Evolutionary conservation across 169 alveolate species (phyloP).

Genomic region (Plasmodium adleri): DNA sequence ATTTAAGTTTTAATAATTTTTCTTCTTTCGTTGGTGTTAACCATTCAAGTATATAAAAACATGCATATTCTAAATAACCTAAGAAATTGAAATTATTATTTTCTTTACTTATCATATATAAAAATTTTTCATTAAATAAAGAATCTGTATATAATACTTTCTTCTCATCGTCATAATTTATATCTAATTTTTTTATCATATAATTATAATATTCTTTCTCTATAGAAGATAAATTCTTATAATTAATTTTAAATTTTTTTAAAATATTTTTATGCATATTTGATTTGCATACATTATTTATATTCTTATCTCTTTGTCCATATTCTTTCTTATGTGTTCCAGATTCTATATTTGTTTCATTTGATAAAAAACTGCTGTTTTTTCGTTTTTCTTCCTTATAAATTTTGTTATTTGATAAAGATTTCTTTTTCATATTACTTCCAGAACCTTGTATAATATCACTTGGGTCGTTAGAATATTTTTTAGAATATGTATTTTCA

Average conservation of each 20-base stretch:
- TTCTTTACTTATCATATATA: conserved; percentile 18
- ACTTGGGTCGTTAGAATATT: too few species aligned
- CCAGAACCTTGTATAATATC: too few species aligned
- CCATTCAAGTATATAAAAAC: conserved; percentile 58
- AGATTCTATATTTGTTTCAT: too few species aligned
- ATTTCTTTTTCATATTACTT: too few species aligned
- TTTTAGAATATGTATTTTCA: neutral
- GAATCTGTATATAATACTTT: conserved; percentile 39
- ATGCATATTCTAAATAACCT: conserved; percentile 61
- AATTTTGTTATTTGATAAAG: too few species aligned
- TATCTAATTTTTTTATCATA: conserved; percentile 55
- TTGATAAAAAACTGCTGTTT: too few species aligned
- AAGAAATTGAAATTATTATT: conserved; percentile 4
- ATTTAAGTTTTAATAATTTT: conserved; percentile 40
- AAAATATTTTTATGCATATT: neutral
- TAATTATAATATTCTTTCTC: conserved; percentile 44
- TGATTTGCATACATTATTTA: too few species aligned
- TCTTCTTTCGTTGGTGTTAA: conserved; percentile 72
- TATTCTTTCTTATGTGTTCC: too few species aligned
- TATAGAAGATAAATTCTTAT: conserved; percentile 8
- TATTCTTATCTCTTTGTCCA: too few species aligned
- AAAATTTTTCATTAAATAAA: conserved; percentile 21
- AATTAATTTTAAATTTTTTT: conserved; percentile 34
- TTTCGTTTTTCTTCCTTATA: too few species aligned
- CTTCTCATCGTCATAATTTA: conserved; percentile 29